Conservation (phyloP, 2,329 filamentous ascomycete species). For the Aureobasidium mangrovei region DNA sequence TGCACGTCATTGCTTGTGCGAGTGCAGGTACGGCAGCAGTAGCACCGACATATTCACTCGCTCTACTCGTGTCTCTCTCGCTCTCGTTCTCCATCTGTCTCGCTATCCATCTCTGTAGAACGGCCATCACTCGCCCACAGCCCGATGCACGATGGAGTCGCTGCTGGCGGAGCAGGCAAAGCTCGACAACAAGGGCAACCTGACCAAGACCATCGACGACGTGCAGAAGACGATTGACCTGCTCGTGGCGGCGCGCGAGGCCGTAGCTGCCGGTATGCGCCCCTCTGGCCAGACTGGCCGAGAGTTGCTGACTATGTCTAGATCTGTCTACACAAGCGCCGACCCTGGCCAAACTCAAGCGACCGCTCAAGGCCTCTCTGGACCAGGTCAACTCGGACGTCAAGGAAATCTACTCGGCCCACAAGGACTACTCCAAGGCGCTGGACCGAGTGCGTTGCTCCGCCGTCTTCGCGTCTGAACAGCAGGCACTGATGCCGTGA, state of each 20-base stretch:
- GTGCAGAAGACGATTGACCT: slow-evolving; percentile 76
- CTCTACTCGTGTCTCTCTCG: too few species aligned
- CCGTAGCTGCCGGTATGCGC: slow-evolving; percentile 58
- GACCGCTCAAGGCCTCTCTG: slow-evolving; percentile 71
- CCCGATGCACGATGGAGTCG: slow-evolving; percentile 43
- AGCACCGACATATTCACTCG: neutral
- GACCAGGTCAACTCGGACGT: slow-evolving; percentile 72
- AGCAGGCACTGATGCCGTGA: neutral
- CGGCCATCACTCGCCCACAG: neutral
- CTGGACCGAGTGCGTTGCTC: slow-evolving; percentile 59
- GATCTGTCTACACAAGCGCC: slow-evolving; percentile 38
- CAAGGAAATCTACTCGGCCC: slow-evolving; percentile 71
- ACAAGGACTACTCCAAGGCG: slow-evolving; percentile 76
- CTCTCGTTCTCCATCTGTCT: neutral
- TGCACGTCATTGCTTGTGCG: neutral
- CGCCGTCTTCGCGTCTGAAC: neutral
- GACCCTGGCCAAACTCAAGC: slow-evolving; percentile 75
- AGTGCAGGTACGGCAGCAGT: neutral
- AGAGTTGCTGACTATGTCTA: neutral
- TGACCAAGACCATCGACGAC: slow-evolving; percentile 64
- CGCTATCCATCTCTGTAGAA: neutral
- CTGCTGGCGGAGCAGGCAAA: slow-evolving; percentile 67
- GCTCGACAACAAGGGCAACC: slow-evolving; percentile 59
- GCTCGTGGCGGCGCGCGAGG: slow-evolving; percentile 62
- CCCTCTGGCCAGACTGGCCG: neutral